Evolutionary conservation across 2,329 filamentous ascomycete species (phyloP), one percentile per base, ranked within the genome.

Genomic region (Sporothrix sp.): DNA sequence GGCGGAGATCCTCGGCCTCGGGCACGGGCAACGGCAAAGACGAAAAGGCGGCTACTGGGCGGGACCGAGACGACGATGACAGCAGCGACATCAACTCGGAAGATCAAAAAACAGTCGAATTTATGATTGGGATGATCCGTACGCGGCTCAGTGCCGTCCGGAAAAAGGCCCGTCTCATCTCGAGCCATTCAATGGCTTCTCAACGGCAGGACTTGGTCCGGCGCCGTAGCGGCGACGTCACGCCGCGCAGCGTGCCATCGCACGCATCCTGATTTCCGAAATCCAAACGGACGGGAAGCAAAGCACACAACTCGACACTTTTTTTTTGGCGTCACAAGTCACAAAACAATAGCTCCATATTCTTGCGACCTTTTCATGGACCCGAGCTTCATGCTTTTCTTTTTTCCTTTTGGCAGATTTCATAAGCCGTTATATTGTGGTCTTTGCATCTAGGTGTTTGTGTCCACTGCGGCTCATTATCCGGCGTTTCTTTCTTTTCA

Each of bases 41-140:
- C 38, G 67, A 69, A 58, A 64, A 67, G 66, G 65, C 67, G 58
- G 64, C 59, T 14, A 13, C 33, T 28, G 25, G n/a, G 42, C 42
- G 28, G 28, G 28, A 30, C 60, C 66, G 66, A 60, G 71, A 71
- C 54, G 64, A 68, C 30, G 54, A 58, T 30, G 54, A 58, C 14
- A 62, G 64, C 60, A 75, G 66, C 56, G 75, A 73, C 60, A 75
- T 68, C 57, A 82, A 86, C 65, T 71, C 71, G 52, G 85, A 88
- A 57, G 85, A 90, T 64, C 78, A 85, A 60, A 77, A 84, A 60
- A 78, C 82, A 48, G 81, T 90, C 49, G 71, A 83, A 58, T 87
- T 83, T 65, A 79, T 83, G 71, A 79, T 82, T 52, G 67, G 72
- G 50, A 82, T 83, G 79, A 78, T 82, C 56, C 73, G 69, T 21